Conservation (phyloP, 139 green algal genomes). For the Chlorella sp. region DNA sequence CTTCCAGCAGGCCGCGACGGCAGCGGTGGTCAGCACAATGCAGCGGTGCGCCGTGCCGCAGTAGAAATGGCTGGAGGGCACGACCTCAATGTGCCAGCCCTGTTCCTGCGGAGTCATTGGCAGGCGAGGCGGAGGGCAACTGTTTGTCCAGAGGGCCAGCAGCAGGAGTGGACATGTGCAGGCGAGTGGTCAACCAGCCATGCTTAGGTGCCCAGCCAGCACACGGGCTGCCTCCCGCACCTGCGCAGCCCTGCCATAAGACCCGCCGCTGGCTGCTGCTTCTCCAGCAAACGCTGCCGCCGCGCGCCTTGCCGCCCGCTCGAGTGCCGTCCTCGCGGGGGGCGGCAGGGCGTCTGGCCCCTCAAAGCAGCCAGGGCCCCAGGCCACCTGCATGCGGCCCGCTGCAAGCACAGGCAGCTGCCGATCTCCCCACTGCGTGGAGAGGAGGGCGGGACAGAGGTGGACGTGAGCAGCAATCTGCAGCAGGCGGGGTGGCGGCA, state of each 20-base stretch:
- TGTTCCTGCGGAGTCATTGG: background rate
- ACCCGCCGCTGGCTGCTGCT: background rate
- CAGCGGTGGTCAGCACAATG: background rate
- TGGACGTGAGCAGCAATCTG: too few relatives aligned
- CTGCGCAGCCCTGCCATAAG: background rate
- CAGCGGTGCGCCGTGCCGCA: background rate
- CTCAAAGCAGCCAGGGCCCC: background rate
- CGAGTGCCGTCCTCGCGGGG: background rate
- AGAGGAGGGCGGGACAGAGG: too few relatives aligned
- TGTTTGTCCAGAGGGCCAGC: too few relatives aligned
- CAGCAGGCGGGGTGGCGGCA: too few relatives aligned
- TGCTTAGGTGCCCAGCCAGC: too few relatives aligned
- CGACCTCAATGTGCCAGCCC: slow-evolving; percentile 2
- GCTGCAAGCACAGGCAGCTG: background rate
- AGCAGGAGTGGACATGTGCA: background rate
- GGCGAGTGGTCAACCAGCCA: background rate
- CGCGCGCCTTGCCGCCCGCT: background rate
- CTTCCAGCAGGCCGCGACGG: background rate
- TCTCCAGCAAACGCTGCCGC: background rate
- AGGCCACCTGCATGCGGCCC: background rate
- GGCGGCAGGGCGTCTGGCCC: background rate
- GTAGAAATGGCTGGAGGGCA: background rate
- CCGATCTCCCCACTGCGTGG: background rate
- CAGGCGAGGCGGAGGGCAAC: background rate
- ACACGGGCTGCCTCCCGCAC: background rate